Percentiles rank a stretch among this genome's conserved stretches.
Evolutionary conservation across 148 eudicot genomes (phyloP).

Genomic region (Dysphania ambrosioides): DNA sequence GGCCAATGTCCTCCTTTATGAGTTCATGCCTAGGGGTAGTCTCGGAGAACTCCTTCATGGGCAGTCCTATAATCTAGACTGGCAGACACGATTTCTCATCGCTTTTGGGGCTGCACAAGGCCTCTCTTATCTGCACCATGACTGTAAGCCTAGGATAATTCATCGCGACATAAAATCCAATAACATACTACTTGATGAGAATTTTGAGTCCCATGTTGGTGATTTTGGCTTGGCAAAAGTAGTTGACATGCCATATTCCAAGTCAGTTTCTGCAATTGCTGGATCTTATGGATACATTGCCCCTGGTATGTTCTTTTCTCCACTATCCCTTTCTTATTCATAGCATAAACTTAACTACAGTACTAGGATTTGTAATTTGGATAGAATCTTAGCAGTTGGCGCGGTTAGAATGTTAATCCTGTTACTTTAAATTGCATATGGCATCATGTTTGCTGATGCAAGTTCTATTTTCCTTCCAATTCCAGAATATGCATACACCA

Average conservation of each 20-base stretch:
- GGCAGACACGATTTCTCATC: slow-evolving; percentile 61
- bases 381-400: too few relatives aligned
- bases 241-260: slow-evolving; percentile 68
- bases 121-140: slow-evolving; percentile 71
- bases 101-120: slow-evolving; percentile 95
- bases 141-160: slow-evolving; percentile 78
- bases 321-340: not conserved
- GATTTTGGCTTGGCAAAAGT: slow-evolving; percentile 94
- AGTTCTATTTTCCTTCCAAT: not conserved
- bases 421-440: not conserved
- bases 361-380: not conserved
- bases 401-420: too few relatives aligned
- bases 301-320: slow-evolving; percentile 53
- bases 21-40: slow-evolving; percentile 83
- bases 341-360: not conserved
- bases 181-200: slow-evolving; percentile 67
- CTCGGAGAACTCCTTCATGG: slow-evolving; percentile 71
- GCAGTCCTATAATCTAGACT: slow-evolving; percentile 42
- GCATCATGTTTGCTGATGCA: not conserved
- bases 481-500: slow-evolving; percentile 79
- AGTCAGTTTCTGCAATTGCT: slow-evolving; percentile 87
- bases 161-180: slow-evolving; percentile 89
- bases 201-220: slow-evolving; percentile 71
- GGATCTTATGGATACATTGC: slow-evolving; percentile 98
- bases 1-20: slow-evolving; percentile 62